Percentiles rank a stretch among this genome's conserved stretches.
phyloP scores from a whole-genome alignment of 1,284 basidiomycete species.

The Melampsora americana region DNA sequence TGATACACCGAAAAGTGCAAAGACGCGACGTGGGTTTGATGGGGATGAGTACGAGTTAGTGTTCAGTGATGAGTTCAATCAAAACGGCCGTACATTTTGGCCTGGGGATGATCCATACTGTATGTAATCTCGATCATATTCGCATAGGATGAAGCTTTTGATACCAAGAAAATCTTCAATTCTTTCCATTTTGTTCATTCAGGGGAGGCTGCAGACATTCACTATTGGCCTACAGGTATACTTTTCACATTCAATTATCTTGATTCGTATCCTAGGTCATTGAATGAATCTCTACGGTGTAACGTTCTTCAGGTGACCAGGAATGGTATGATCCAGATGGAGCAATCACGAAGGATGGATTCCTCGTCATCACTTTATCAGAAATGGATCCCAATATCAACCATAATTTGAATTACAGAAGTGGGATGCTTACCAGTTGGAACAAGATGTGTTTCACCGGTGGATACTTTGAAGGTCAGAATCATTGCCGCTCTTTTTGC shows the following conservation, averaged over 20 bases:
- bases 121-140: conserved; percentile 27
- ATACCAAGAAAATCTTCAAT: too few relatives aligned
- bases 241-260: not conserved
- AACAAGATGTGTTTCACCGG: conserved; percentile 54
- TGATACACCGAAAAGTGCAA: conserved; percentile 50
- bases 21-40: conserved; percentile 47
- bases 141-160: too few relatives aligned
- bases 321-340: conserved; percentile 55
- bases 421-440: conserved; percentile 46
- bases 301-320: conserved; percentile 11
- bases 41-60: conserved; percentile 52
- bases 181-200: not conserved
- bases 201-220: conserved; percentile 41
- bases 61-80: conserved; percentile 54
- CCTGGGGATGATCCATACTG: conserved; percentile 54
- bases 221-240: conserved; percentile 39
- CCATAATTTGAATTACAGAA: conserved; percentile 41
- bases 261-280: not conserved
- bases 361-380: conserved; percentile 50
- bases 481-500: not conserved
- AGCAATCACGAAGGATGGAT: conserved; percentile 50
- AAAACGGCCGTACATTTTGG: conserved; percentile 53
- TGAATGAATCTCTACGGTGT: not conserved
- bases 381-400: conserved; percentile 45
- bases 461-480: conserved; percentile 47